These are phyloP conservation scores for Yamadazyma atlantica DNA, from an alignment of 1,139 yeast species.

Conservation along the genomic window DNA sequence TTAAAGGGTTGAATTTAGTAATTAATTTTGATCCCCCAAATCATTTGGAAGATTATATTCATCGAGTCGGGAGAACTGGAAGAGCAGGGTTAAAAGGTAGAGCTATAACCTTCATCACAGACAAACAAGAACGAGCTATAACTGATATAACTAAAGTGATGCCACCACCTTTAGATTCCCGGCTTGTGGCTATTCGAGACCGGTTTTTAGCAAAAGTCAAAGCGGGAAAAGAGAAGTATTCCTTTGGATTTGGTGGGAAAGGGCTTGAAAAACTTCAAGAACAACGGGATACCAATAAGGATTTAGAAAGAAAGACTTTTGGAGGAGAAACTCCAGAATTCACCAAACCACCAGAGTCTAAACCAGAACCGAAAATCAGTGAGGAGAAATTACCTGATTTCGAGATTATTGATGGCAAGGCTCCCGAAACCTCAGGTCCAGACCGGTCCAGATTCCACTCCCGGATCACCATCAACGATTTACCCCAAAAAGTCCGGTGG, in stretches of 20 bases:
- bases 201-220: constrained; percentile 63
- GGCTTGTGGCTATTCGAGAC: constrained; percentile 53
- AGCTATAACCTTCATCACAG: constrained; percentile 72
- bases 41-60: constrained; percentile 95
- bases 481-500: constrained; percentile 86
- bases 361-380: constrained; percentile 1
- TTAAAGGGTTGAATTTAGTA: constrained; percentile 75
- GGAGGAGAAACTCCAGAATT: constrained; percentile 15
- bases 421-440: constrained; percentile 63
- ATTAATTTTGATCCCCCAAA: constrained; percentile 87
- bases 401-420: constrained; percentile 51
- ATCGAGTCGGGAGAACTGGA: constrained; percentile 95
- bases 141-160: constrained; percentile 74
- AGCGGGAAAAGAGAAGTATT: constrained; percentile 64
- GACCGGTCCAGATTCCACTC: constrained; percentile 70
- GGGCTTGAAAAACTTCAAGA: constrained; percentile 83
- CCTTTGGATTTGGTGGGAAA: constrained; percentile 89
- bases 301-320: constrained; percentile 43
- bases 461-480: constrained; percentile 74
- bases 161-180: constrained; percentile 41
- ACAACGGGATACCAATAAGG: constrained; percentile 57
- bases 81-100: constrained; percentile 81
- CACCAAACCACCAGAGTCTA: constrained; percentile 1
- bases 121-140: constrained; percentile 66
- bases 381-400: constrained; percentile 40